Base-by-base conservation (phyloP, 257 asterid species). In the Prunella vulgaris region DNA sequence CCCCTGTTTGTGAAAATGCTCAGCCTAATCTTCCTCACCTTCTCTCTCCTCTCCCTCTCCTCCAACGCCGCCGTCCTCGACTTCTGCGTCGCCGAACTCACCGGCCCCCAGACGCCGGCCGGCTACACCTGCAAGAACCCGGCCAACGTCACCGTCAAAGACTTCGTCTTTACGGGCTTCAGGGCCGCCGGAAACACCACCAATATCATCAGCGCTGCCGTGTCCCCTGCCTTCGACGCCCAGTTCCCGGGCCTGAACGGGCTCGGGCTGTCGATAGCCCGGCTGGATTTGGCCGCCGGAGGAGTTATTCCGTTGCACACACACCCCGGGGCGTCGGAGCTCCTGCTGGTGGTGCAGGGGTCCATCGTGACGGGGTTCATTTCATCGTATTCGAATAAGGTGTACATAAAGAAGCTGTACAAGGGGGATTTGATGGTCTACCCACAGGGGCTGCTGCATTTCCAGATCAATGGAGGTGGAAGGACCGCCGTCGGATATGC, bases 231-330 rank as follows among this genome's bases (percentile, higher is more conserved):
- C 5, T 91, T 91, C 10, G 95, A 71, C 5, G 88, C 86, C 25
- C 96, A 88, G 59, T 84, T 79, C 35, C 95, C 96, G 0, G 95
- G 88, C 0, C 6, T 91, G 1, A 91, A 88, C 37, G 97, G 97
- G 15, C 87, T 83, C 0, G 96, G 96, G n/a, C 13, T 87, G 7
- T 91, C 95, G 10, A 75, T 86, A 0, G 96, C 83, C 10, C 86
- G 95, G 1, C 68, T 91, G 57, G 97, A 91, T 51, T 54, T 88
- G 18, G 97, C 88, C 13, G 66, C 93, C 0, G 78, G 79, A 0
- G 97, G 96, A 0, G 88, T 88, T 0, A 30, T 88, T 10, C 95
- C 97, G 12, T 40, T 91, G 78, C 97, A 91, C 80, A 88, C 96
- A 3, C 95, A 91, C 76, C 97, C 97, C 0, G 93, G 77, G 1